A percentile compares a stretch with the other conserved stretches of the same genome.
These are phyloP conservation scores for Leptomonas pyrrhocoris DNA, from an alignment of 208 protist species.

Conservation along the genomic window DNA sequence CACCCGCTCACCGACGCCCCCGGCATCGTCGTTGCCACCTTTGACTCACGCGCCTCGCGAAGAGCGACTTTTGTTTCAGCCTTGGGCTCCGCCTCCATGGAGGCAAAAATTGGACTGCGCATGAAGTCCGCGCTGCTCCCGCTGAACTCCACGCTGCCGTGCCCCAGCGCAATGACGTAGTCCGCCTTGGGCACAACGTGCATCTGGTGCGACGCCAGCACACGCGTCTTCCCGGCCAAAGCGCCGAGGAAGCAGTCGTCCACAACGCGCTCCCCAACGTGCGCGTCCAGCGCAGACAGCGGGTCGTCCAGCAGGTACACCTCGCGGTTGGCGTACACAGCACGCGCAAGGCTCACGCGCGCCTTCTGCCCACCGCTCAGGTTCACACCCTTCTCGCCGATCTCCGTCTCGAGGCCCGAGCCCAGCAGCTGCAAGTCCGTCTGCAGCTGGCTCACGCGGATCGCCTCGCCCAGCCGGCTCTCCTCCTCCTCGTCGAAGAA, in stretches of 20 bases:
- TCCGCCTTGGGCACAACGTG: constrained; percentile 79
- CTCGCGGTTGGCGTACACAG: no score
- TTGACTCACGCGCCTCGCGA: no score
- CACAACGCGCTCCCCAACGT: constrained; percentile 72
- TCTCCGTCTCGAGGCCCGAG: constrained; percentile 41
- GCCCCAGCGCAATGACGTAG: constrained; percentile 77
- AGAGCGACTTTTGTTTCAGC: no score
- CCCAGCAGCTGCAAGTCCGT: constrained; percentile 71
- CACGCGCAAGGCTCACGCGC: no score
- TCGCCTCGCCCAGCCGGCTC: constrained; percentile 20
- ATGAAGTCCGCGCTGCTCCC: constrained; percentile 31
- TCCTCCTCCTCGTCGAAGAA: constrained; percentile 75
- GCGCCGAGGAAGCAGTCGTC: constrained; percentile 39
- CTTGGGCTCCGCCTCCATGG: background rate
- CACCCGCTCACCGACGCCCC: constrained; percentile 5
- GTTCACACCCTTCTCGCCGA: constrained; percentile 44
- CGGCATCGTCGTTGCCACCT: no score
- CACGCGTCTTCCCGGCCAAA: constrained; percentile 69
- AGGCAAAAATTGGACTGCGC: constrained; percentile 48
- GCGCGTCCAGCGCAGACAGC: constrained; percentile 92
- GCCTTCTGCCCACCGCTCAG: no score
- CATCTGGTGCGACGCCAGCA: constrained; percentile 93
- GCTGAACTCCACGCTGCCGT: constrained; percentile 42
- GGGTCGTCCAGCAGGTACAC: no score
- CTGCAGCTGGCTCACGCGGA: constrained; percentile 62